A percentile compares a stretch with the other conserved stretches of the same genome.
These are phyloP conservation scores for Aspergillaceae sp. DNA, from an alignment of 2,329 filamentous ascomycete species.

Conservation along the genomic window DNA sequence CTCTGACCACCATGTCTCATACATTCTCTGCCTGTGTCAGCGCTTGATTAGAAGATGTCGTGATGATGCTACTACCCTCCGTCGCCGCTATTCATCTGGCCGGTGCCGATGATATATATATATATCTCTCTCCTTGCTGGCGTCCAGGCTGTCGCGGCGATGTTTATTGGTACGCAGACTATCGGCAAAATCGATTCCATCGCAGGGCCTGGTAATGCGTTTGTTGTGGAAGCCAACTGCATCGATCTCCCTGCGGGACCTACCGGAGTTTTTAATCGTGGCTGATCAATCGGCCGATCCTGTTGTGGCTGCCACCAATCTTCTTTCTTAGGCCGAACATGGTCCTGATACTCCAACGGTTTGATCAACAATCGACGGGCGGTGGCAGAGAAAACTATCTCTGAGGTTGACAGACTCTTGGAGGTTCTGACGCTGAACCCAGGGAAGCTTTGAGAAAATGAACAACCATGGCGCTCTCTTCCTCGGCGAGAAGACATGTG, in stretches of 20 bases:
- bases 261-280: slow-evolving; percentile 45
- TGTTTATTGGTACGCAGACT: slow-evolving; percentile 44
- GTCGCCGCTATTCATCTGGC: slow-evolving; percentile 45
- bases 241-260: slow-evolving; percentile 49
- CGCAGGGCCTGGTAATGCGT: slow-evolving; percentile 47
- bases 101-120: slow-evolving; percentile 44
- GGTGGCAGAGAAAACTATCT: slow-evolving; percentile 33
- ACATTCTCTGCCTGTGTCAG: no score
- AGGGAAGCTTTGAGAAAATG: slow-evolving; percentile 44
- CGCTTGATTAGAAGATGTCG: no score
- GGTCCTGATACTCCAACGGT: slow-evolving; percentile 46
- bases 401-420: slow-evolving; percentile 31
- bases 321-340: slow-evolving; percentile 45
- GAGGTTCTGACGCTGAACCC: slow-evolving; percentile 28
- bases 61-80: no score
- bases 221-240: slow-evolving; percentile 49
- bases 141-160: slow-evolving; percentile 46
- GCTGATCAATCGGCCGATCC: slow-evolving; percentile 42
- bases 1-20: no score
- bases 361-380: slow-evolving; percentile 41
- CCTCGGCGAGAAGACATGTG: slow-evolving; percentile 45
- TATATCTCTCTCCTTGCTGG: slow-evolving; percentile 46
- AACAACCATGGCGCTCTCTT: slow-evolving; percentile 44
- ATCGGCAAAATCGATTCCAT: slow-evolving; percentile 45
- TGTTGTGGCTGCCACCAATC: slow-evolving; percentile 38